These are phyloP conservation scores for Aspergillus sp. DNA, from an alignment of 2,329 filamentous ascomycete genomes.

Conservation along the genomic window DNA sequence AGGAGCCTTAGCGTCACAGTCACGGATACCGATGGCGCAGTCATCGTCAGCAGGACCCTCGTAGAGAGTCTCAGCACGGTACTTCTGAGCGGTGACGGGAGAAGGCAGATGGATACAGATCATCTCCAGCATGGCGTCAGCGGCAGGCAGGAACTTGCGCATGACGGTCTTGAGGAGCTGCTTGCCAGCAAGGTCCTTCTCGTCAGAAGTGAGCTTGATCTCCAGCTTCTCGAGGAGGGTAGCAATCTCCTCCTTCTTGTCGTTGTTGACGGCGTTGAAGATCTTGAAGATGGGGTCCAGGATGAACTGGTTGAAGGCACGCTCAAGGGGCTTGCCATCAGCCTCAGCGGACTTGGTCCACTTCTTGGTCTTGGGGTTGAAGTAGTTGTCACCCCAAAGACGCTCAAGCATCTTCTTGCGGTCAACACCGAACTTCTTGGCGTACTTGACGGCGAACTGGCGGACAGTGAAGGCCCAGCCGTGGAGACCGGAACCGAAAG, in stretches of 20 bases:
- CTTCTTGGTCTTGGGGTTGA: constrained; percentile 99
- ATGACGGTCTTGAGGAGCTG: constrained; percentile 96
- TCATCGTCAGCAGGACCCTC: constrained; percentile 94
- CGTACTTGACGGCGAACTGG: constrained; percentile 92
- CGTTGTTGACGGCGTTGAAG: constrained; percentile 95
- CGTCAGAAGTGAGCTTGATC: constrained; percentile 83
- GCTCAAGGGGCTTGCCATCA: constrained; percentile 88
- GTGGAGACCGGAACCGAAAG: constrained; percentile 99
- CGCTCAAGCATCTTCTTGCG: constrained; percentile 99
- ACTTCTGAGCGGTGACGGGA: constrained; percentile 90
- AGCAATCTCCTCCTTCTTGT: constrained; percentile 90
- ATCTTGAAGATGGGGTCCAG: constrained; percentile 99
- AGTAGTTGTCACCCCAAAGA: constrained; percentile 99
- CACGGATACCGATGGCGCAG: constrained; percentile 92
- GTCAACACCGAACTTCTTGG: constrained; percentile 99
- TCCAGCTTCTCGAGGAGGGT: constrained; percentile 87
- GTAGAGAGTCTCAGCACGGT: constrained; percentile 98
- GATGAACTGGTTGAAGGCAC: constrained; percentile 99
- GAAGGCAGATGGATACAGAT: constrained; percentile 99
- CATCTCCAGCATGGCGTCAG: constrained; percentile 98
- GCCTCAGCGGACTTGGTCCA: constrained; percentile 82
- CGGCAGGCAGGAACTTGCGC: constrained; percentile 97
- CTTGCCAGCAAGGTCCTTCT: constrained; percentile 96
- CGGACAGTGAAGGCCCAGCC: constrained; percentile 99
- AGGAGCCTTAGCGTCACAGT: constrained; percentile 95